Evolutionary conservation across 441 rosid genomes (phyloP).

Genomic region (Gossypium lobatum): DNA sequence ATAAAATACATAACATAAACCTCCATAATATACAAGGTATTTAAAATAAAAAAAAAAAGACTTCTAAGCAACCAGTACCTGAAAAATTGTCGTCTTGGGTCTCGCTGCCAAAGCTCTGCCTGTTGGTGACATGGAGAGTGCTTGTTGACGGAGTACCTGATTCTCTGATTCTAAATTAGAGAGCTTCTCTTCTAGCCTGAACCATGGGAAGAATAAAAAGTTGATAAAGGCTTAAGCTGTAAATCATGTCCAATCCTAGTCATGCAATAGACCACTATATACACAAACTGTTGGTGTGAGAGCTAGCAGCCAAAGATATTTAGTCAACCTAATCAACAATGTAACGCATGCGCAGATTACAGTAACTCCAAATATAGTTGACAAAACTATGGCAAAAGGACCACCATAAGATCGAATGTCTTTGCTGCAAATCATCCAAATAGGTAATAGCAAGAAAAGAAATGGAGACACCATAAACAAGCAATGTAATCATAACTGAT

Average conservation of each 20-base stretch:
- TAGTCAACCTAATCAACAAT: not conserved
- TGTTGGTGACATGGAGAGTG: conserved; percentile 46
- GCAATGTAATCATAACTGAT: not conserved
- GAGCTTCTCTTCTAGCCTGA: conserved; percentile 41
- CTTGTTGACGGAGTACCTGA: conserved; percentile 49
- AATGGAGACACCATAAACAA: not conserved
- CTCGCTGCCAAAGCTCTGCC: conserved; percentile 36
- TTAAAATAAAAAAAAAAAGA: not conserved
- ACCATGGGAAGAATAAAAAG: conserved; percentile 11
- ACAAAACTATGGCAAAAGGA: not conserved
- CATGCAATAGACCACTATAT: not conserved
- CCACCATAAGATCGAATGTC: not conserved
- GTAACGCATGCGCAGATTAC: not conserved
- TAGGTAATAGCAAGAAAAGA: not conserved
- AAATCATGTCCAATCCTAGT: not conserved
- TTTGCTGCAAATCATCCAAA: conserved; percentile 4
- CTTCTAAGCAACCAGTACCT: conserved; percentile 23
- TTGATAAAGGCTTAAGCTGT: conserved; percentile 2
- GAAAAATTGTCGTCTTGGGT: conserved; percentile 33
- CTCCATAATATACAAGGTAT: not conserved
- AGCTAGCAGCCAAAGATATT: not conserved
- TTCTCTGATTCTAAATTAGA: conserved; percentile 48
- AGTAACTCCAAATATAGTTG: not conserved
- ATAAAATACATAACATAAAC: conserved; percentile 8
- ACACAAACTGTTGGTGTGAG: not conserved